Evolutionary conservation across 805 yeast species (phyloP), one percentile per base, ranked within the genome.

Genomic region (Wickerhamomyces alni): DNA sequence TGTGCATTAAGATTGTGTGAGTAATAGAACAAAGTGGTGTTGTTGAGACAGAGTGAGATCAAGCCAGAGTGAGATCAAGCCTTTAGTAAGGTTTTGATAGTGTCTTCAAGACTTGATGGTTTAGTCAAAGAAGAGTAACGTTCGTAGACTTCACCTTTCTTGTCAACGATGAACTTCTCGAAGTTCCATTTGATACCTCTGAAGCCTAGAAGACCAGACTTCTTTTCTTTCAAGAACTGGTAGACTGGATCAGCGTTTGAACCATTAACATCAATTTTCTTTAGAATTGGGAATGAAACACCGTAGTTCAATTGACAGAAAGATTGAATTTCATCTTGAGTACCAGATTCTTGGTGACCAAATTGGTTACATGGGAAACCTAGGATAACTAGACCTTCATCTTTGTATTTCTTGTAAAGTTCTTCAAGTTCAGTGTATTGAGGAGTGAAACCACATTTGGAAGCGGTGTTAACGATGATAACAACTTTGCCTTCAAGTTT

Each of bases 361-460:
- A 87, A 87, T 63, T 88, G 96, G 65, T 86, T 85, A 64, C 95
- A 84, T 39, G 96, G 96, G 75, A 88, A 87, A 2, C 87, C 96
- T 31, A 87, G 47, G 38, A 87, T 72, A 39, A 65, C 80, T 28
- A 87, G 66, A 7, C 88, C 95, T 48, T 75, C 55, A 41, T 74
- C 79, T 38, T 72, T 65, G 66, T 82, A 84, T 57, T 80, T 79
- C 44, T 80, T 65, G 66, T 86, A 75, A 15, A 88, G 61, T 32
- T 62, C 69, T 66, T 87, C 89, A 27, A 87, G 66, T 45, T 82
- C 93, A 37, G 70, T 64, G 62, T 82, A 86, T 63, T 86, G 95
- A 45, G 86, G 82, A 26, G 93, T 82, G 69, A 80, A 80, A 4
- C 83, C 84, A 62, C 94, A 86, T 63, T 86, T 82, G 55, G 93